Base-by-base conservation (phyloP, 345 rosid species). In the Excoecaria agallocha region DNA sequence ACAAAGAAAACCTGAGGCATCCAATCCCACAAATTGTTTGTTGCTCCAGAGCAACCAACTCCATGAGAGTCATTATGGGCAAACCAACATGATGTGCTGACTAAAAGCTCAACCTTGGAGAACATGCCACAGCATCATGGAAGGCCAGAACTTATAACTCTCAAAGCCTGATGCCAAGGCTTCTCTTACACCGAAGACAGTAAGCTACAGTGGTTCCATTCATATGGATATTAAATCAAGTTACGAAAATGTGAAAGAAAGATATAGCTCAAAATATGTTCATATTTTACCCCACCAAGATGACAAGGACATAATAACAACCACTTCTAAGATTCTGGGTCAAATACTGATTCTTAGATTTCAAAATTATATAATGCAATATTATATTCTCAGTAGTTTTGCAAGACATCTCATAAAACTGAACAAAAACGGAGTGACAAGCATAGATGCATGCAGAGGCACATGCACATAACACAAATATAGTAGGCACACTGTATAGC, bases 221-320 rank as follows among this genome's bases (percentile, higher is more conserved):
- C 30, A 30, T 46, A 62, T 39, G 45, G 59, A n/a, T 43, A 10
- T 5, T 49, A 7, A n/a, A 61, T 19, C 25, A 48, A 15, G 45
- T 24, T 12, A 50, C 68, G 15, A 20, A 61, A 19, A n/a, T 69
- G 8, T 69, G 49, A 55, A 69, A 69, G 22, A 38, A 62, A 61
- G 5, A 49, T n/a, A 30, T 30, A 30, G n/a, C n/a, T n/a, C n/a
- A 37, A 50, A 54, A 12, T 39, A 38, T 25, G 24, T 30, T 25
- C 45, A 25, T 11, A 22, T 1, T 59, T 35, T 24, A 58, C 5
- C 9, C 54, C 16, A 24, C 45, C 65, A 71, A 15, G 55, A 24
- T 65, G 58, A 24, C 12, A 38, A 57, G 24, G 25, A 20, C 41
- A 16, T 39, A 45, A 12, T 22, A 48, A 49, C 16, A 12, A 8